These are phyloP conservation scores for Borealophlyctis nickersoniae DNA, from an alignment of 192 early-diverging fungal species.

Conservation along the genomic window DNA sequence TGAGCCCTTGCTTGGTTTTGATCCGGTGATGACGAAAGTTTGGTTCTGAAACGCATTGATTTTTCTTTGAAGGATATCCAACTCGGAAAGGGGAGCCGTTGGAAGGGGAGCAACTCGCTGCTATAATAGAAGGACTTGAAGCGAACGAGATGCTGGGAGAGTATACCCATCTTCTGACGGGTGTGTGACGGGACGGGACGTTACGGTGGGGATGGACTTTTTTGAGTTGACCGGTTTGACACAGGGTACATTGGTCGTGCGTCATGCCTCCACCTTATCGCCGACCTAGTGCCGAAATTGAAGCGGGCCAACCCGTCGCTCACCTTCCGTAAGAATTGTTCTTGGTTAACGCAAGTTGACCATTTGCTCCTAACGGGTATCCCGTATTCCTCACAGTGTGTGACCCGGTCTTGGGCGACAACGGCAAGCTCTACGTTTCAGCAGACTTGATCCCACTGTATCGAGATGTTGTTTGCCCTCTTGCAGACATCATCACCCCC, in stretches of 20 bases:
- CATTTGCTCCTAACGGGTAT: no score
- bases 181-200: conserved; percentile 35
- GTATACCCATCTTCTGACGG: conserved; percentile 82
- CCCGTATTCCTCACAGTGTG: conserved; percentile 48
- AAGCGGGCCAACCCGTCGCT: conserved; percentile 44
- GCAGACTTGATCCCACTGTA: conserved; percentile 76
- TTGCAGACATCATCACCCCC: conserved; percentile 79
- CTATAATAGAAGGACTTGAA: conserved; percentile 69
- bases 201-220: neutral
- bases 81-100: conserved; percentile 68
- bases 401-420: conserved; percentile 91
- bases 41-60: neutral
- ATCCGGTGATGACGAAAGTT: neutral
- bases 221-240: neutral
- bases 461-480: conserved; percentile 60
- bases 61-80: conserved; percentile 62
- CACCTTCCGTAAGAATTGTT: conserved; percentile 49
- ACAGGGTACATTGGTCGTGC: conserved; percentile 83
- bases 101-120: conserved; percentile 58
- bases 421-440: conserved; percentile 78
- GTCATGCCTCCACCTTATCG: conserved; percentile 57
- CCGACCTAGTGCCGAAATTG: conserved; percentile 53
- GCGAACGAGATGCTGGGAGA: conserved; percentile 65
- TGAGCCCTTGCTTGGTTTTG: conserved; percentile 12
- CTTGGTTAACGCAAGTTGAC: no score